Percentiles rank a stretch among this genome's conserved stretches.
Conservation (phyloP, 2,329 filamentous ascomycete genomes). For the Talaromyces sp. region DNA sequence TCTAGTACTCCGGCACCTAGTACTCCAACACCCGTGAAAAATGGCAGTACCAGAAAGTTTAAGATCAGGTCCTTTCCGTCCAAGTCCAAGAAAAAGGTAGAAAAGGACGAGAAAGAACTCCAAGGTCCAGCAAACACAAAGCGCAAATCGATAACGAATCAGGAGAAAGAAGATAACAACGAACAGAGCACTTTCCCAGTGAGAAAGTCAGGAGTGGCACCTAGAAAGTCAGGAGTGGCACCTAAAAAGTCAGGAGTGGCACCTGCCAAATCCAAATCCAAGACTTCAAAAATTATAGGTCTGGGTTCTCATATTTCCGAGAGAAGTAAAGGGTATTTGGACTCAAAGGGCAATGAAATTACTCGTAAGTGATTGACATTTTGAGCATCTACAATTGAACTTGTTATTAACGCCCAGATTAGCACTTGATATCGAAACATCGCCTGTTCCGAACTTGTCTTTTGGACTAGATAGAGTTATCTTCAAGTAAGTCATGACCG, state of each 20-base stretch:
- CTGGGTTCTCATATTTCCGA: background rate
- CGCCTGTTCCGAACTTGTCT: constrained; percentile 57
- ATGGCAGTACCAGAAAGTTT: no score
- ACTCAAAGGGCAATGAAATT: background rate
- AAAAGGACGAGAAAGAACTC: background rate
- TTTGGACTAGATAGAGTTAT: constrained; percentile 83
- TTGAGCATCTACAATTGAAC: background rate
- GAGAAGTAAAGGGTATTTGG: background rate
- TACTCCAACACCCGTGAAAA: no score
- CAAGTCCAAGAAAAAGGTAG: no score
- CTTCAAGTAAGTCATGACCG: constrained; percentile 63
- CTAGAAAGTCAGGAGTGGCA: no score
- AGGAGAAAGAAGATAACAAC: background rate
- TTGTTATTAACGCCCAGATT: background rate
- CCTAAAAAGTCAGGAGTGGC: no score
- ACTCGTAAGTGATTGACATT: constrained; percentile 12
- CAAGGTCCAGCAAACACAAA: background rate
- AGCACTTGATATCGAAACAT: constrained; percentile 40
- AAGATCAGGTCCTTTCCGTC: no score
- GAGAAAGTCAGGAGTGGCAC: no score
- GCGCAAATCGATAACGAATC: background rate
- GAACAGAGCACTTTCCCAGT: no score
- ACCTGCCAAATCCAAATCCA: background rate
- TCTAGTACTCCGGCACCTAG: no score
- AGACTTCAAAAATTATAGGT: background rate